Evolutionary conservation across 352 stramenopile species (phyloP), one percentile per base, ranked within the genome.

Genomic region (Globisporangium canariense): DNA sequence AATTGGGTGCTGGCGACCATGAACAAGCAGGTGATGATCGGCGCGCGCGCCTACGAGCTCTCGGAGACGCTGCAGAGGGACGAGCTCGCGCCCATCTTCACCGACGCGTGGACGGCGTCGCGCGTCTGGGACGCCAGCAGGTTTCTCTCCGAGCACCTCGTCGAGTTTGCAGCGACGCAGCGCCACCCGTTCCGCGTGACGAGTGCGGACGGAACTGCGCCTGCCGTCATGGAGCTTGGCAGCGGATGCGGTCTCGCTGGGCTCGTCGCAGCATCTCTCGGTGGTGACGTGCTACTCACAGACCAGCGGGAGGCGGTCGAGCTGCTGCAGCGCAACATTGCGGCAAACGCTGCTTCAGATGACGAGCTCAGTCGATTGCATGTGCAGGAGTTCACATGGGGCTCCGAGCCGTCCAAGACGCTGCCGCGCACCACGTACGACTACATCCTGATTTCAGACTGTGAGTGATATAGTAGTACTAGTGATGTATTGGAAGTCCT

Each of bases 361-460:
- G 65, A 63, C 58, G 80, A 90, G 59, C 65, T 61, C 46, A 20
- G 28, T 32, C 79, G 75, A 7, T 64, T 89, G 32, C 54, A 67
- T 4, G 75, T 88, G 56, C 58, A 56, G 32, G 79, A 94, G 68
- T 91, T 88, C 55, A 71, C 68, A 16, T 94, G 86, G 86, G 86
- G 82, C 40, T 78, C 74, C 2, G 60, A 68, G 18, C 60, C 71
- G 20, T 22, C 40, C n/a, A 45, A 50, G 7, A 36, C 61, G 6
- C 68, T 86, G 10, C 68, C 65, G 40, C 69, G 54, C 30, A 16
- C 41, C 14, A 75, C 64, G 28, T 90, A 73, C 58, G 62, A 76
- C 62, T 91, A 82, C 71, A 84, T 94, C 57, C 68, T 94, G 53
- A 67, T 93, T 22, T 94, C 86, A 4, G 86, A 94, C 65, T 94